A percentile compares a stretch with the other conserved stretches of the same genome.
These are phyloP conservation scores for Bullera alba DNA, from an alignment of 768 basidiomycete species.

Conservation along the genomic window DNA sequence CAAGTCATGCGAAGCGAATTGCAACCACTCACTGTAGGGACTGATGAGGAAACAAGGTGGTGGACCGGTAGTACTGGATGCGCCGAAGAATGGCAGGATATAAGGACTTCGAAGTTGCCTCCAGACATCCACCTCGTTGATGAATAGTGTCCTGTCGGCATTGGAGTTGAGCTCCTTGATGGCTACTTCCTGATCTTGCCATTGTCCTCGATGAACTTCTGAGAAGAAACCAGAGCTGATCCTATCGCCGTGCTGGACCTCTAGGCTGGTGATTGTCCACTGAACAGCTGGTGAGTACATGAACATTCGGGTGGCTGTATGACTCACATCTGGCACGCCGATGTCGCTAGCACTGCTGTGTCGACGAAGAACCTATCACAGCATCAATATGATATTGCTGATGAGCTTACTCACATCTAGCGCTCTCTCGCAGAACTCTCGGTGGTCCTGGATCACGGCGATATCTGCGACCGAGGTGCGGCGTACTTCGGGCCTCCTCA, in stretches of 20 bases:
- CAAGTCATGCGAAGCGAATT: too few relatives aligned
- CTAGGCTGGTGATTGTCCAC: conserved; percentile 53
- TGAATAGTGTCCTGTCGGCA: conserved; percentile 51
- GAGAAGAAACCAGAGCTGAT: conserved; percentile 69
- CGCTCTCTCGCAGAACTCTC: conserved; percentile 27
- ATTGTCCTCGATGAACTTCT: conserved; percentile 68
- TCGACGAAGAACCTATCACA: conserved; percentile 19
- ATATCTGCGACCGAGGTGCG: conserved; percentile 4
- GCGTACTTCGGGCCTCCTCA: too few relatives aligned
- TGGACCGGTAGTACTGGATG: conserved; percentile 62
- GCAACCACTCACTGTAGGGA: conserved; percentile 53
- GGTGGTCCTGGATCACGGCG: conserved; percentile 9
- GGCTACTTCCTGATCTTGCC: conserved; percentile 54
- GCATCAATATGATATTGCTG: not conserved
- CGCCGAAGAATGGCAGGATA: conserved; percentile 68
- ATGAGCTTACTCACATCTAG: conserved; percentile 21
- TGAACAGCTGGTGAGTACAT: conserved; percentile 55
- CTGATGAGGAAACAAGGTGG: conserved; percentile 75
- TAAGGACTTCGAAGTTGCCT: conserved; percentile 60
- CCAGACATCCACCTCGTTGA: conserved; percentile 68
- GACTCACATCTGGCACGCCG: conserved; percentile 31
- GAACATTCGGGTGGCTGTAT: conserved; percentile 64
- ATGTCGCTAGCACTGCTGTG: conserved; percentile 12
- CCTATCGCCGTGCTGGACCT: conserved; percentile 63
- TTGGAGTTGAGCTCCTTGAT: conserved; percentile 50